Evolutionary conservation across 257 asterid genomes (phyloP), one percentile per base, ranked within the genome.

Genomic region (Leonotis leonurus): DNA sequence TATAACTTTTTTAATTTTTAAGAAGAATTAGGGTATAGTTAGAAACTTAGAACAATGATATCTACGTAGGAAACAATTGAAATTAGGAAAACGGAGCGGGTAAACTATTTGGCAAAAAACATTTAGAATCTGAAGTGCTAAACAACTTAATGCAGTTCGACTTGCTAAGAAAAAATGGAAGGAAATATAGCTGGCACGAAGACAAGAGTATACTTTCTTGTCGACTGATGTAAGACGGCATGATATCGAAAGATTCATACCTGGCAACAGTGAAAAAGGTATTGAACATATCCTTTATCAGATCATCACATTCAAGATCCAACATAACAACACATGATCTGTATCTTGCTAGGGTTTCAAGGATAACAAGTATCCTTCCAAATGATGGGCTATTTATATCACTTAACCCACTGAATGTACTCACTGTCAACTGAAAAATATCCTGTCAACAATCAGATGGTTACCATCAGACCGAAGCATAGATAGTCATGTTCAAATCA

Each of bases 281-380:
- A 49, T 74, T 80, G 69, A 93, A 83, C 96, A 93, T 93, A 72
- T 90, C 96, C 48, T 73, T 76, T 55, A 90, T 78, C 65, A 93
- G 97, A 80, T 89, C 90, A 75, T 87, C 90, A 70, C 99, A 93
- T 70, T 93, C 99, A 56, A 93, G 97, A 78, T 93, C 97, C 83
- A 93, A 87, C 96, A 93, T 89, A 76, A 90, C 95, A 22, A 93
- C 95, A 69, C 92, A 93, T 3, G 97, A 90, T 77, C 94, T 87
- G 70, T 90, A 93, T 84, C 85, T 81, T 71, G 99, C 99, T 78
- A 93, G 49, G 40, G 96, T 90, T 74, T 93, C 99, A 79, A 90
- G 80, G 71, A 90, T 87, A 72, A 84, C 86, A 71, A 93, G 90
- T 80, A 96, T 93, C 80, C 93, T 85, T 70, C 85, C 96, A 71